Conservation (phyloP, 164 flowering plant genomes). For the Liriodendron chinense region DNA sequence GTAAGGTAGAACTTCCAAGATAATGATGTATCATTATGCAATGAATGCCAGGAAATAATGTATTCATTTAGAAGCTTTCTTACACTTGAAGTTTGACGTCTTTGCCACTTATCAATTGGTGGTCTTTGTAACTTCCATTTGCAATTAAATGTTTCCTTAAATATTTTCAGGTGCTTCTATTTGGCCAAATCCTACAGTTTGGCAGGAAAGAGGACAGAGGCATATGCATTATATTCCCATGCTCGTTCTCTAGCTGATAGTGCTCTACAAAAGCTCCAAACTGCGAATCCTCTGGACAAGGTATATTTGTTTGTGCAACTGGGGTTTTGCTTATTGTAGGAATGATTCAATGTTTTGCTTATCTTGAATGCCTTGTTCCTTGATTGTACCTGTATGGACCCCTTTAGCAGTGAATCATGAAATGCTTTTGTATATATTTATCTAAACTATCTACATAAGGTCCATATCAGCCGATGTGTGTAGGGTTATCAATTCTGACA, state of each 20-base stretch:
- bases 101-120: neutral
- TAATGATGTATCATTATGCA: too few relatives aligned
- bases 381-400: too few relatives aligned
- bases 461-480: too few relatives aligned
- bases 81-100: neutral
- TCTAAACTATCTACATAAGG: too few relatives aligned
- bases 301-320: slow-evolving; percentile 22
- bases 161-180: slow-evolving; percentile 81
- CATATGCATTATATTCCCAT: slow-evolving; percentile 72
- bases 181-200: slow-evolving; percentile 90
- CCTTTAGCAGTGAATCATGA: too few relatives aligned
- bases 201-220: slow-evolving; percentile 90
- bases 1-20: too few relatives aligned
- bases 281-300: slow-evolving; percentile 38
- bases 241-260: slow-evolving; percentile 73
- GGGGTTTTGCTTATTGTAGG: too few relatives aligned
- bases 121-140: neutral
- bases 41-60: too few relatives aligned
- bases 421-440: too few relatives aligned
- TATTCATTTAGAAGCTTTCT: neutral
- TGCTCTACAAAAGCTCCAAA: slow-evolving; percentile 50
- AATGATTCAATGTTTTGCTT: too few relatives aligned
- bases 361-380: too few relatives aligned
- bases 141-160: slow-evolving; percentile 5
- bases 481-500: too few relatives aligned